A percentile compares a stretch with the other conserved stretches of the same genome.
phyloP scores from a whole-genome alignment of 345 rosid genomes.

The Eucalyptus virginea region DNA sequence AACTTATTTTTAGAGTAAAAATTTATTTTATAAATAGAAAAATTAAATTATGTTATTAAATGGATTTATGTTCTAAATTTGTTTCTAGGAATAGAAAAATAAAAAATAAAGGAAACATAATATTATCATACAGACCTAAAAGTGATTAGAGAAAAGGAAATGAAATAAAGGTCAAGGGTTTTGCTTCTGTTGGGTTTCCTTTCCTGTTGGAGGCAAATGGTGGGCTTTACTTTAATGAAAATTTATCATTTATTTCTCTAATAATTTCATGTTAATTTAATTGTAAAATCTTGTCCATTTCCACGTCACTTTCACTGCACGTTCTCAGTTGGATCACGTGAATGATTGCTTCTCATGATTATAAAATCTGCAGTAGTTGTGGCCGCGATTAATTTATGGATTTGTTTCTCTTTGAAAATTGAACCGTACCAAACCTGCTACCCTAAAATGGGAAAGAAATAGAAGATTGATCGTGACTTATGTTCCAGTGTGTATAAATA shows the following conservation, averaged over 20 bases:
- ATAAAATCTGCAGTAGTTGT: background rate
- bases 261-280: too few species aligned
- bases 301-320: background rate
- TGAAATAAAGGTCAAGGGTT: background rate
- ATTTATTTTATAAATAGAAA: too few species aligned
- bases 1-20: too few species aligned
- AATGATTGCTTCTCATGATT: background rate
- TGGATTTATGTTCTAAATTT: accelerated
- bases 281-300: too few species aligned
- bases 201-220: background rate
- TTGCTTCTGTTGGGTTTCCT: background rate
- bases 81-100: accelerated
- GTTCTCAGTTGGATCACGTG: background rate
- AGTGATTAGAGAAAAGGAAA: accelerated
- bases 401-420: background rate
- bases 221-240: background rate
- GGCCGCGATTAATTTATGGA: background rate
- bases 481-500: background rate
- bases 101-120: accelerated
- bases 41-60: accelerated
- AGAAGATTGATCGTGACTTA: background rate
- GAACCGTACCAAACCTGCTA: background rate
- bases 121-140: accelerated
- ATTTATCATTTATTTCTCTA: background rate
- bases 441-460: background rate